Evolutionary conservation across 305 asterid species (phyloP).

Genomic region (Fraxinus ornus): DNA sequence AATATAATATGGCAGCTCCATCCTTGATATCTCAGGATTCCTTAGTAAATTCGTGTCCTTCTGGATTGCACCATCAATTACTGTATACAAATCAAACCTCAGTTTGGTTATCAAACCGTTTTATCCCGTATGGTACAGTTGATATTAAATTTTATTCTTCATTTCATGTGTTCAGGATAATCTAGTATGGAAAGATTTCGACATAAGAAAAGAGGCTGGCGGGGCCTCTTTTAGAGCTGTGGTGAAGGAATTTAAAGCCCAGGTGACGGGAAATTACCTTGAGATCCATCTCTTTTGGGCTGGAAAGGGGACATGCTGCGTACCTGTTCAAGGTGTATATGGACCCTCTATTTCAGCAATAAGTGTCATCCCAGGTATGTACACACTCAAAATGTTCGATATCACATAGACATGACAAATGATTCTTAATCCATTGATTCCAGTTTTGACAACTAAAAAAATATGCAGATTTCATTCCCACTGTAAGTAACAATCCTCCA

Average conservation of each 20-base stretch:
- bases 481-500: constrained; percentile 36
- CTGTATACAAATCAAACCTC: neutral
- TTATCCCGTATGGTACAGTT: neutral
- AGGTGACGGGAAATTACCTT: constrained; percentile 57
- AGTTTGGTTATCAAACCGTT: neutral
- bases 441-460: neutral
- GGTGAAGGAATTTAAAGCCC: constrained; percentile 31
- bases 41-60: neutral
- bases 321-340: constrained; percentile 50
- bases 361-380: constrained; percentile 57
- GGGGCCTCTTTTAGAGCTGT: constrained; percentile 45
- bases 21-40: neutral
- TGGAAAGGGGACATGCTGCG: constrained; percentile 78
- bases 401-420: neutral
- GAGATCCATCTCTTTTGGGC: constrained; percentile 84
- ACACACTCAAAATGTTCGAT: neutral
- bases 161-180: constrained; percentile 39
- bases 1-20: neutral
- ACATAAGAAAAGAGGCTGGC: constrained; percentile 51
- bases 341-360: constrained; percentile 75
- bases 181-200: constrained; percentile 47
- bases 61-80: neutral
- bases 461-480: constrained; percentile 36
- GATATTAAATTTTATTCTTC: neutral
- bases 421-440: neutral